These are phyloP conservation scores for Fusarium ambrosium DNA, from an alignment of 2,329 filamentous ascomycete species.

Conservation along the genomic window DNA sequence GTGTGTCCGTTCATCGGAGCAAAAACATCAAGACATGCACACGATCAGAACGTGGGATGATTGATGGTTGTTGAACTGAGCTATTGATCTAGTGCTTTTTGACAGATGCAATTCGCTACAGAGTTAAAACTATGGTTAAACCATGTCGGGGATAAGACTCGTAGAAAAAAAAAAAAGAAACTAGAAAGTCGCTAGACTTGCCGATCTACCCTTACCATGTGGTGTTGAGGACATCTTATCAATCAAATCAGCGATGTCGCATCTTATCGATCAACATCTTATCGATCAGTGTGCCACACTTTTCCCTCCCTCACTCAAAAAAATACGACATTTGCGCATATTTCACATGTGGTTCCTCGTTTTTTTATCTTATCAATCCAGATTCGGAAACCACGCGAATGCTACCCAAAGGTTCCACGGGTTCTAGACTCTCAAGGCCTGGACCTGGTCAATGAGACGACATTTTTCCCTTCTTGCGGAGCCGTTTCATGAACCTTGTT, in stretches of 20 bases:
- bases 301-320: background rate
- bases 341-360: background rate
- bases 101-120: background rate
- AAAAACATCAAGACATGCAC: background rate
- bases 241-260: conserved; percentile 11
- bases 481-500: conserved; percentile 14
- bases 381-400: background rate
- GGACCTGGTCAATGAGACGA: conserved; percentile 9
- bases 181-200: conserved; percentile 4
- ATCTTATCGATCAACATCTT: conserved; percentile 38
- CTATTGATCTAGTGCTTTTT: conserved; percentile 2
- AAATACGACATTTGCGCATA: background rate
- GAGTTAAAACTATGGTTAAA: background rate
- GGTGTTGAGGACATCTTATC: conserved; percentile 25
- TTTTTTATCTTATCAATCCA: conserved; percentile 19
- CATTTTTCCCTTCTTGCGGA: conserved; percentile 6
- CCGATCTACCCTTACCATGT: background rate
- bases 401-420: conserved; percentile 17
- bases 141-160: conserved; percentile 7
- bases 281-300: conserved; percentile 13
- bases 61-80: background rate
- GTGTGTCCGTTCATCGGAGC: background rate
- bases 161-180: background rate
- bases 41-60: conserved; percentile 1
- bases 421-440: background rate